phyloP scores from a whole-genome alignment of 1,139 yeast species.

The Kluyveromyces sp. region DNA sequence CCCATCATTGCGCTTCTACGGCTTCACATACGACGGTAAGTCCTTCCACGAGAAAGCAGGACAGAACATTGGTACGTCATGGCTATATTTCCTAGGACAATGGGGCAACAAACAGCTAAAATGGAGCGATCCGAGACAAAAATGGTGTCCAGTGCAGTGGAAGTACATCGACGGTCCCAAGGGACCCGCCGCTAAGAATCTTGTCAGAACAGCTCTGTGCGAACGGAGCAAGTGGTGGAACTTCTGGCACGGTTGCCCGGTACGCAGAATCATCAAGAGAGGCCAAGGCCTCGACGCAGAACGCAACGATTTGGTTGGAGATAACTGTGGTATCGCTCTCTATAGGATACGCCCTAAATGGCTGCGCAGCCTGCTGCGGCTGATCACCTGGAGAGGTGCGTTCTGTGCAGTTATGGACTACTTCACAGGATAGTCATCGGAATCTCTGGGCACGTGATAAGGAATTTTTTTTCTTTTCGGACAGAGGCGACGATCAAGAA shows the following conservation, averaged over 20 bases:
- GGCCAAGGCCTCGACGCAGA: constrained; percentile 74
- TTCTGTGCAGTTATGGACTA: constrained; percentile 55
- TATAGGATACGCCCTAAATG: constrained; percentile 44
- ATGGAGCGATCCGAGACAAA: constrained; percentile 67
- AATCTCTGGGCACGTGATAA: neutral
- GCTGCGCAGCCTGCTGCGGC: constrained; percentile 43
- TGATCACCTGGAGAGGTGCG: constrained; percentile 65
- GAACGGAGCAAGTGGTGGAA: constrained; percentile 87
- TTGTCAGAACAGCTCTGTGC: constrained; percentile 64
- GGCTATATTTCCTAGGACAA: constrained; percentile 74
- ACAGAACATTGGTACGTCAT: constrained; percentile 49
- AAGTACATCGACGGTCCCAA: constrained; percentile 84
- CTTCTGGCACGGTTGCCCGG: constrained; percentile 63
- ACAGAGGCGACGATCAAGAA: constrained; percentile 4
- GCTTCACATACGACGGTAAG: constrained; percentile 56
- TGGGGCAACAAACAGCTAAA: constrained; percentile 85
- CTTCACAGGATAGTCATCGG: constrained; percentile 40
- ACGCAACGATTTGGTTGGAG: constrained; percentile 45
- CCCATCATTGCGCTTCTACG: constrained; percentile 72
- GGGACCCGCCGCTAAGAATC: constrained; percentile 79
- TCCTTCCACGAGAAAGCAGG: constrained; percentile 42
- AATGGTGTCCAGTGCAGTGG: constrained; percentile 85
- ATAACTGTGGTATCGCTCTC: constrained; percentile 48
- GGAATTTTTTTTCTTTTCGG: neutral
- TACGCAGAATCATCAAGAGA: constrained; percentile 64